Evolutionary conservation across 805 yeast genomes (phyloP).

Genomic region (Ogataea paraovalis): DNA sequence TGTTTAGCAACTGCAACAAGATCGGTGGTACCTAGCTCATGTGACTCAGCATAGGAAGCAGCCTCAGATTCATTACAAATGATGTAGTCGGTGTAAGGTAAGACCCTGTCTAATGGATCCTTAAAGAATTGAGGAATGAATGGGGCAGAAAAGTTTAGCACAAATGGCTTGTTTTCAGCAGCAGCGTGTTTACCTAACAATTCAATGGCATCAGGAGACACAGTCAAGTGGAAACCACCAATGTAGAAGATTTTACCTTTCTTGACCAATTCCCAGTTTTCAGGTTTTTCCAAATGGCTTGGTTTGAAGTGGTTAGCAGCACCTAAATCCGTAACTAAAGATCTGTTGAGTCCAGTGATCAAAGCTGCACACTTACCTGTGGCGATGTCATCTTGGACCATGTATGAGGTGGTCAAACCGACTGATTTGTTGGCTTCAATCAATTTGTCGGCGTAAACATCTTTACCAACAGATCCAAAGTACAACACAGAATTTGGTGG

Average conservation of each 20-base stretch:
- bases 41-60: constrained; percentile 86
- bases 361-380: constrained; percentile 99
- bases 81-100: constrained; percentile 86
- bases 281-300: constrained; percentile 79
- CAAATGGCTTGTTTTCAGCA: constrained; percentile 40
- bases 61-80: constrained; percentile 98
- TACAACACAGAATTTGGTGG: constrained; percentile 82
- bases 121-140: constrained; percentile 95
- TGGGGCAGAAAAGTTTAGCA: constrained; percentile 92
- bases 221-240: constrained; percentile 99
- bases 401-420: constrained; percentile 84
- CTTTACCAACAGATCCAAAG: constrained; percentile 96
- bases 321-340: constrained; percentile 91
- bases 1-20: constrained; percentile 74
- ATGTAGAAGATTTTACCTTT: constrained; percentile 80
- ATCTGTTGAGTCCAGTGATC: constrained; percentile 78
- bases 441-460: constrained; percentile 77
- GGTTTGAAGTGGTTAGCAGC: constrained; percentile 98
- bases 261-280: constrained; percentile 85
- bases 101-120: constrained; percentile 72
- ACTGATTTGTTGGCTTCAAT: constrained; percentile 79
- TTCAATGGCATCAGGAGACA: constrained; percentile 89
- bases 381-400: constrained; percentile 67
- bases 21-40: constrained; percentile 58
- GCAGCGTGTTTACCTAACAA: constrained; percentile 87